Evolutionary conservation across 1,284 basidiomycete genomes (phyloP), one percentile per base, ranked within the genome.

Genomic region (Sporisorium iseilematis-ciliati): DNA sequence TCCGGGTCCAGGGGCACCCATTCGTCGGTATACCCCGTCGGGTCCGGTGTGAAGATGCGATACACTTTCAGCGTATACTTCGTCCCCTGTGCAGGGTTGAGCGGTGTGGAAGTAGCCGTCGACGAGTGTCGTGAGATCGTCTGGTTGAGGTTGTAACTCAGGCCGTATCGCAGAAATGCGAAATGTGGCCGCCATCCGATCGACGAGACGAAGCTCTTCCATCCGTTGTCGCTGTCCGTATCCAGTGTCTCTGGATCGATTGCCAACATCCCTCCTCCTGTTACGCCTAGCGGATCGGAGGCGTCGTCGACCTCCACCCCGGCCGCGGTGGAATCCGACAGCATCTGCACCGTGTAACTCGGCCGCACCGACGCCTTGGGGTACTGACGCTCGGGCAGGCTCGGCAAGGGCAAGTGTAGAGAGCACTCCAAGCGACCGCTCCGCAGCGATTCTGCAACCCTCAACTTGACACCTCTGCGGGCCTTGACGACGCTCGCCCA

Each of bases 401-500:
- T 60, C 7, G 68, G 74, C 1, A 69, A 35, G 4, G 74, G 65
- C 2, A 76, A 53, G 41, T 18, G 35, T 12, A 76, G 35, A 6
- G 57, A 43, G 16, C 68, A 76, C 33, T 68, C 59, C 5, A 72
- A 48, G 31, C 33, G 12, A 11, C 4, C 33, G 29, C 3, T 38
- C 51, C 4, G 35, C 4, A 64, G 21, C 18, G 56, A 53, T 41
- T 76, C 74, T 0, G 46, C 20, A 7, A 72, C 65, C 0, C 69
- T 49, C 26, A 76, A 40, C 33, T 72, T 67, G 48, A 76, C 65
- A 0, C 65, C 65, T 7, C 49, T 45, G 0, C 74, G 46, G 3
- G 61, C 65, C 31, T 72, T 72, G 35, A 76, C 68, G 8, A 76
- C 74, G 21, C 58, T 62, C 14, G 68, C 65, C 74, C 74, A 76